A percentile compares a stretch with the other conserved stretches of the same genome.
Conservation (phyloP, 2,329 filamentous ascomycete genomes). For the Diaporthe caulivora region DNA sequence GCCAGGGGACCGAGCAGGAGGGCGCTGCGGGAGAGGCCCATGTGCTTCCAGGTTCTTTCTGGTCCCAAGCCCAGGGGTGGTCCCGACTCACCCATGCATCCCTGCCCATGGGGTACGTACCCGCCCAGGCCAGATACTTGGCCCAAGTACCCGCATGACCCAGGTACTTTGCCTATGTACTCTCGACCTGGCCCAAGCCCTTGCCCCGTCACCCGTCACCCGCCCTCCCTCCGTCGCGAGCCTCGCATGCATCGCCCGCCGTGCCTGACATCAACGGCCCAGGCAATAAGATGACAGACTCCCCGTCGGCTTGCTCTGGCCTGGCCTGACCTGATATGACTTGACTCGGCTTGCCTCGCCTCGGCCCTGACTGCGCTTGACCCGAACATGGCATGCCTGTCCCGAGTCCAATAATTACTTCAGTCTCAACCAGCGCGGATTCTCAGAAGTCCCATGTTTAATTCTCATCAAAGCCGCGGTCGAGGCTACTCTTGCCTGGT, state of each 20-base stretch:
- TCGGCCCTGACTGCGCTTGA: not conserved
- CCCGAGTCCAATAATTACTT: not conserved
- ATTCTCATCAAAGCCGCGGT: not conserved
- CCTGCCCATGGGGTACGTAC: conserved; percentile 23
- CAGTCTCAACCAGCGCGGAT: conserved; percentile 18
- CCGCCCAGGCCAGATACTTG: not conserved
- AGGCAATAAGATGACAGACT: conserved; percentile 18
- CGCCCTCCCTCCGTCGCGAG: conserved; percentile 23
- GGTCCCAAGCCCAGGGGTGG: conserved; percentile 16
- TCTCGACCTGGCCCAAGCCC: not conserved
- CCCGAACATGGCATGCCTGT: not conserved
- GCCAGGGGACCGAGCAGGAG: conserved; percentile 20
- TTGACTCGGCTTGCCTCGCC: not conserved
- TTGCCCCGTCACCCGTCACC: conserved; percentile 1
- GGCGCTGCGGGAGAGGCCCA: conserved; percentile 22
- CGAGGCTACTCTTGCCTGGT: not conserved
- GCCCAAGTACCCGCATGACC: conserved; percentile 8
- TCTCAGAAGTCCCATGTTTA: not conserved
- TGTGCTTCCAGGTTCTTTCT: conserved; percentile 31
- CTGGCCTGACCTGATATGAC: not conserved
- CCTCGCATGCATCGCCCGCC: conserved; percentile 23
- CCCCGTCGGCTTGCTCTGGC: not conserved
- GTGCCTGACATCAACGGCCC: conserved; percentile 15
- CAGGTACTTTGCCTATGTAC: conserved; percentile 3
- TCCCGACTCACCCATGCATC: conserved; percentile 6